Percentiles rank a stretch among this genome's conserved stretches.
phyloP scores from a whole-genome alignment of 2,329 filamentous ascomycete genomes.

The Ophiostoma novo-ulmi region DNA sequence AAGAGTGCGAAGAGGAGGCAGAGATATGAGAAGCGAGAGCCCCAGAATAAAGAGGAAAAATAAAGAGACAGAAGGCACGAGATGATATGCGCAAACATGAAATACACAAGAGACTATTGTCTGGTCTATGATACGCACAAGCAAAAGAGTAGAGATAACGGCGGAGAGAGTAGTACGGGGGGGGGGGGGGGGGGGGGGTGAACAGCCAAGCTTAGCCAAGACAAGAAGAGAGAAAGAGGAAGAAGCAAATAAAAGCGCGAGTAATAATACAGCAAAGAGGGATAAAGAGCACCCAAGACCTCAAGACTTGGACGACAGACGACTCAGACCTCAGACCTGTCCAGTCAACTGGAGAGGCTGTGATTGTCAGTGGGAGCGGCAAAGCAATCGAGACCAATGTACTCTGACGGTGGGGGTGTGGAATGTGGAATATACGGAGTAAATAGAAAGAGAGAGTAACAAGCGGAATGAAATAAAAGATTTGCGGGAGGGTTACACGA shows the following conservation, averaged over 20 bases:
- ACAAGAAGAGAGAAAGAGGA: neutral
- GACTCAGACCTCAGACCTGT: neutral
- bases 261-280: neutral
- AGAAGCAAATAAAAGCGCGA: neutral
- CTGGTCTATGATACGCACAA: slow-evolving; percentile 11
- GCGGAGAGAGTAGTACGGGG: neutral
- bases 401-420: slow-evolving; percentile 12
- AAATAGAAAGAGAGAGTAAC: neutral
- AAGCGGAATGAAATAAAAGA: slow-evolving; percentile 14
- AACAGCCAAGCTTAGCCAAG: slow-evolving; percentile 10
- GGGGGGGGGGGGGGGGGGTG: too few species aligned
- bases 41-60: slow-evolving; percentile 16
- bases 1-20: neutral
- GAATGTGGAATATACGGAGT: neutral
- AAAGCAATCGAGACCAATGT: slow-evolving; percentile 14
- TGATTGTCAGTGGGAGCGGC: slow-evolving; percentile 17
- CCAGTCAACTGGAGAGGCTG: neutral
- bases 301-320: neutral
- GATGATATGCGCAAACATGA: slow-evolving; percentile 13
- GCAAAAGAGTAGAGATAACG: slow-evolving; percentile 15
- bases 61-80: neutral
- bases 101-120: slow-evolving; percentile 13
- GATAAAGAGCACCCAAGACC: neutral
- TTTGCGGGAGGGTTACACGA: slow-evolving; percentile 20
- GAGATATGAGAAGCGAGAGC: slow-evolving; percentile 9